A percentile compares a stretch with the other conserved stretches of the same genome.
Evolutionary conservation across 2,329 filamentous ascomycete genomes (phyloP).

Genomic region (Simplicillium sp.): DNA sequence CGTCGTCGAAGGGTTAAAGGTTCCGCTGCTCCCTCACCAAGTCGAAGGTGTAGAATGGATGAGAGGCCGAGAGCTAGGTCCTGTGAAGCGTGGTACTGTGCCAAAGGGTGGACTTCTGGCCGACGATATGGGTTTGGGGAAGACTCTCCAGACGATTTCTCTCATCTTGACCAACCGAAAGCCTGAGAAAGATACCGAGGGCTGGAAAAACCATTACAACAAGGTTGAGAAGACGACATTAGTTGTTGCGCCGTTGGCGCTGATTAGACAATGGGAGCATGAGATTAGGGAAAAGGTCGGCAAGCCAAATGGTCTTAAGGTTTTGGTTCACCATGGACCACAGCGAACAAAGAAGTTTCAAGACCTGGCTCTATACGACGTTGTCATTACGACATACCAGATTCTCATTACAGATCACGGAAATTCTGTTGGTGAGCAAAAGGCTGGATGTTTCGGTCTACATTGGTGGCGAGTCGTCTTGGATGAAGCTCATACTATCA

Average conservation of each 20-base stretch:
- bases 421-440: conserved; percentile 52
- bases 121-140: conserved; percentile 95
- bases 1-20: conserved; percentile 66
- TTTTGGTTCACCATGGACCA: conserved; percentile 86
- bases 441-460: conserved; percentile 79
- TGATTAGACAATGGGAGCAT: conserved; percentile 95
- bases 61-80: conserved; percentile 81
- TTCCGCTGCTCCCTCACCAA: conserved; percentile 87
- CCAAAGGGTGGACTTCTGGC: conserved; percentile 92
- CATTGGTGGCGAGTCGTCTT: conserved; percentile 94
- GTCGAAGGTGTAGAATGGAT: conserved; percentile 94
- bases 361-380: conserved; percentile 76
- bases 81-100: conserved; percentile 68
- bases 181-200: conserved; percentile 44
- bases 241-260: conserved; percentile 82
- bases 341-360: conserved; percentile 70
- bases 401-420: conserved; percentile 87
- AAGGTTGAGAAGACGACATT: conserved; percentile 70
- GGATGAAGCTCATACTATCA: conserved; percentile 96
- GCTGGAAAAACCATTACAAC: conserved; percentile 59
- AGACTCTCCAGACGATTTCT: conserved; percentile 89
- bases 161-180: conserved; percentile 77
- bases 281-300: conserved; percentile 81
- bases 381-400: conserved; percentile 95
- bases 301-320: conserved; percentile 59